These are phyloP conservation scores for Cutaneotrichosporon mucoides DNA, from an alignment of 1,284 basidiomycete genomes.

Conservation along the genomic window DNA sequence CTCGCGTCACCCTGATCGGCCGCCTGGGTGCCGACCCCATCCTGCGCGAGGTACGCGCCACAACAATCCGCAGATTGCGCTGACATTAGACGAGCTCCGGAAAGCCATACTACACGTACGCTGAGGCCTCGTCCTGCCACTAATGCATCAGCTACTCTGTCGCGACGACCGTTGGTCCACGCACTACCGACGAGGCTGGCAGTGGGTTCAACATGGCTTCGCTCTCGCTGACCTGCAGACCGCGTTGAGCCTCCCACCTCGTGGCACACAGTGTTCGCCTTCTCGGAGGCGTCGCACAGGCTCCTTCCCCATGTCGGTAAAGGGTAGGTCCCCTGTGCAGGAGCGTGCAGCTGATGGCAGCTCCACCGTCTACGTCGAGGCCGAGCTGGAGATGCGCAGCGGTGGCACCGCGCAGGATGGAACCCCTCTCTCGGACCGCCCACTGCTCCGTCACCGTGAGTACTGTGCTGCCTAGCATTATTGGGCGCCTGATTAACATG, in stretches of 20 bases:
- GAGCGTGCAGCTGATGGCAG: conserved; percentile 11
- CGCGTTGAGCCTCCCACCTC: conserved; percentile 28
- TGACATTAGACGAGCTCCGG: conserved; percentile 28
- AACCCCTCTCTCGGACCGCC: conserved; percentile 25
- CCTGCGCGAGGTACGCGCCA: conserved; percentile 23
- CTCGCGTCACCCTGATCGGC: conserved; percentile 39
- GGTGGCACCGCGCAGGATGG: conserved; percentile 23
- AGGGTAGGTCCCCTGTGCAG: conserved; percentile 24
- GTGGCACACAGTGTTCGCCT: conserved; percentile 44
- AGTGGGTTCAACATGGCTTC: conserved; percentile 5
- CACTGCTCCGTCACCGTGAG: conserved; percentile 37
- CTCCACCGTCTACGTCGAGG: conserved; percentile 43
- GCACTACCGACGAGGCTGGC: conserved; percentile 20
- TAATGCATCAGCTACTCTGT: conserved; percentile 31
- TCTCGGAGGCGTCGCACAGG: conserved; percentile 35
- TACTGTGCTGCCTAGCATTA: neutral
- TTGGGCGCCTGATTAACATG: neutral
- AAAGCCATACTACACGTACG: conserved; percentile 41
- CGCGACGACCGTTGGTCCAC: conserved; percentile 30
- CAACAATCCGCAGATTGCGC: neutral
- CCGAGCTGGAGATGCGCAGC: conserved; percentile 41
- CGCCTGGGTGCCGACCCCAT: conserved; percentile 42
- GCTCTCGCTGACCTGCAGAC: conserved; percentile 6
- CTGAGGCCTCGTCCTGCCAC: neutral
- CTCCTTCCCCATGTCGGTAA: conserved; percentile 30